phyloP scores from a whole-genome alignment of 352 stramenopile genomes.

The Pythium periplocum region DNA sequence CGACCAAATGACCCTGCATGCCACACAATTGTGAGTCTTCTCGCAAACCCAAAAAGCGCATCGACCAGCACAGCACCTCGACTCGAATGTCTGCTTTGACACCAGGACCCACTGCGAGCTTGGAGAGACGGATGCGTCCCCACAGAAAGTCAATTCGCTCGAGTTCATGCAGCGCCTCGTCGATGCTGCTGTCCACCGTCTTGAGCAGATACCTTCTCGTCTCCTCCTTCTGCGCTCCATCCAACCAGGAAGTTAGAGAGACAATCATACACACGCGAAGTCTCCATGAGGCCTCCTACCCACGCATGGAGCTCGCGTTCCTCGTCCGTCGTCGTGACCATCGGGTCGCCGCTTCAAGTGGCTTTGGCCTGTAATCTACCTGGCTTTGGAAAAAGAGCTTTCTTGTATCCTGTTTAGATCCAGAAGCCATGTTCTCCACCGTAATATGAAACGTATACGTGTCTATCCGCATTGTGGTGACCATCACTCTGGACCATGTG shows the following conservation, averaged over 20 bases:
- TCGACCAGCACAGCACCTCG: conserved; percentile 26
- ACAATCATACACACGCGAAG: neutral
- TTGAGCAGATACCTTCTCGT: conserved; percentile 54
- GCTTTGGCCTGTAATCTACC: no score
- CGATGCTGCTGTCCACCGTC: conserved; percentile 43
- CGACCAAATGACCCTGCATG: conserved; percentile 68
- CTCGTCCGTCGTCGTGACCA: conserved; percentile 6
- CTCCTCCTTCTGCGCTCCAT: conserved; percentile 39
- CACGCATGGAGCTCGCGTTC: conserved; percentile 16
- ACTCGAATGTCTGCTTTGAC: conserved; percentile 72
- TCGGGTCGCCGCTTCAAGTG: neutral
- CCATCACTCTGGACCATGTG: conserved; percentile 8
- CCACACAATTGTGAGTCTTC: neutral
- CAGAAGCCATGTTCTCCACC: no score
- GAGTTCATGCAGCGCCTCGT: conserved; percentile 52
- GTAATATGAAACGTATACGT: neutral
- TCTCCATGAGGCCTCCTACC: conserved; percentile 6
- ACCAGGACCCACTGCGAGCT: conserved; percentile 25
- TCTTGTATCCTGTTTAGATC: no score
- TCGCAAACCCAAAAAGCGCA: no score
- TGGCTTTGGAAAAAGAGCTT: no score
- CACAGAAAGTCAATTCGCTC: conserved; percentile 82
- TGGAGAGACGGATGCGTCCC: conserved; percentile 69
- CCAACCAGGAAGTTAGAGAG: no score
- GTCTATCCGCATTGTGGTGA: conserved; percentile 1